A percentile compares a stretch with the other conserved stretches of the same genome.
phyloP scores from a whole-genome alignment of 345 rosid species.

The Boechera stricta region DNA sequence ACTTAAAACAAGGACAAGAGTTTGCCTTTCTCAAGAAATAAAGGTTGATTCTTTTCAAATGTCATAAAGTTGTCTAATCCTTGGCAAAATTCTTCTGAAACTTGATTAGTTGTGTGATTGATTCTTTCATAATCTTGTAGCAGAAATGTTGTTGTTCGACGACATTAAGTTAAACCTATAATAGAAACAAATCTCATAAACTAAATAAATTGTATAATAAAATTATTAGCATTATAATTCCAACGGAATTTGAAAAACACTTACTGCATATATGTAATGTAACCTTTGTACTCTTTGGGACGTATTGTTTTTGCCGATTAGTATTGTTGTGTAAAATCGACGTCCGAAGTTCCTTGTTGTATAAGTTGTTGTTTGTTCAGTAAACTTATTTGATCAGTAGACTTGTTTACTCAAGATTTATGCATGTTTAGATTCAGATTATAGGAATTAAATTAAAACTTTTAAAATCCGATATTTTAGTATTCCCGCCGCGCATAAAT shows the following conservation, averaged over 20 bases:
- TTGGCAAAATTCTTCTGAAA: background rate
- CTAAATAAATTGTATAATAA: background rate
- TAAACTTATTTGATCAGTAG: too few relatives aligned
- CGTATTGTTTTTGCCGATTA: background rate
- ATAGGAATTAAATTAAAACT: too few relatives aligned
- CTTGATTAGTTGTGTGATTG: background rate
- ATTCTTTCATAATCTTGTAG: slow-evolving; percentile 5
- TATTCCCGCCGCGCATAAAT: too few relatives aligned
- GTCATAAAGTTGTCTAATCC: background rate
- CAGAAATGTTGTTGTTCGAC: background rate
- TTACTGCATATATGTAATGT: too few relatives aligned
- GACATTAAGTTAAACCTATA: background rate
- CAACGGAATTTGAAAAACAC: too few relatives aligned
- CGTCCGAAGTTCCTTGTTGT: too few relatives aligned
- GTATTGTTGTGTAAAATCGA: too few relatives aligned
- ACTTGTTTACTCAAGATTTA: too few relatives aligned
- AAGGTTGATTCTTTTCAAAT: slow-evolving; percentile 8
- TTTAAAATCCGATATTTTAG: too few relatives aligned
- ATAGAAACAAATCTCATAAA: background rate
- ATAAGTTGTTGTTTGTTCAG: too few relatives aligned
- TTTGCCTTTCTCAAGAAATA: slow-evolving; percentile 6
- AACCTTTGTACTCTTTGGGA: too few relatives aligned
- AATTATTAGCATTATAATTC: background rate
- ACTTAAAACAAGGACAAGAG: background rate
- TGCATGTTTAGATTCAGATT: too few relatives aligned